Conservation (phyloP, 768 basidiomycete species). For the Mycena galericulata region DNA sequence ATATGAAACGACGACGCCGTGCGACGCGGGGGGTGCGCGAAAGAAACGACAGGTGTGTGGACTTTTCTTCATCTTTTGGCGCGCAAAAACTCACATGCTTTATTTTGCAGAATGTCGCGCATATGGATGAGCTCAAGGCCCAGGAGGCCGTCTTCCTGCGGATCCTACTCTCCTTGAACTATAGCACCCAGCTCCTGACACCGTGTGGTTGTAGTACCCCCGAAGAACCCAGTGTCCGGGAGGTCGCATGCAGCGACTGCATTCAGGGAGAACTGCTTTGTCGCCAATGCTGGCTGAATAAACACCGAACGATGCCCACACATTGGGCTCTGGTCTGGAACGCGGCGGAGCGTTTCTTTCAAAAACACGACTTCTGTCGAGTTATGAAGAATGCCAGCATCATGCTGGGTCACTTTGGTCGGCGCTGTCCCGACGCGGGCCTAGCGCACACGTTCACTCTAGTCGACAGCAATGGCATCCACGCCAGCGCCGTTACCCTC, state of each 20-base stretch:
- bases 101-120: conserved; percentile 6
- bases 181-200: not conserved
- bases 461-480: conserved; percentile 25
- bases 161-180: not conserved
- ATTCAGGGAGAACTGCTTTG: conserved; percentile 11
- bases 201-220: not conserved
- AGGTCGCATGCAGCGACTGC: conserved; percentile 10
- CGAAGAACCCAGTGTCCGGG: not conserved
- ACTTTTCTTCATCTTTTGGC: not conserved
- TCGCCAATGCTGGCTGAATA: conserved; percentile 23
- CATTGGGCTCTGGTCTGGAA: conserved; percentile 24
- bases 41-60: conserved; percentile 6
- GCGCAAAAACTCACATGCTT: not conserved
- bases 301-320: conserved; percentile 6
- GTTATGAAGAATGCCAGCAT: not conserved
- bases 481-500: conserved; percentile 22
- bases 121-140: conserved; percentile 11
- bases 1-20: not conserved
- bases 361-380: conserved; percentile 8
- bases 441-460: conserved; percentile 3
- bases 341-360: not conserved
- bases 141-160: conserved; percentile 9
- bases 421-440: conserved; percentile 12
- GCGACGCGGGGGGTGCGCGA: not conserved
- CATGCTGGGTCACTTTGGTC: conserved; percentile 6